Base-by-base conservation (phyloP, 2,329 filamentous ascomycete species). In the Diplodia sapinea region DNA sequence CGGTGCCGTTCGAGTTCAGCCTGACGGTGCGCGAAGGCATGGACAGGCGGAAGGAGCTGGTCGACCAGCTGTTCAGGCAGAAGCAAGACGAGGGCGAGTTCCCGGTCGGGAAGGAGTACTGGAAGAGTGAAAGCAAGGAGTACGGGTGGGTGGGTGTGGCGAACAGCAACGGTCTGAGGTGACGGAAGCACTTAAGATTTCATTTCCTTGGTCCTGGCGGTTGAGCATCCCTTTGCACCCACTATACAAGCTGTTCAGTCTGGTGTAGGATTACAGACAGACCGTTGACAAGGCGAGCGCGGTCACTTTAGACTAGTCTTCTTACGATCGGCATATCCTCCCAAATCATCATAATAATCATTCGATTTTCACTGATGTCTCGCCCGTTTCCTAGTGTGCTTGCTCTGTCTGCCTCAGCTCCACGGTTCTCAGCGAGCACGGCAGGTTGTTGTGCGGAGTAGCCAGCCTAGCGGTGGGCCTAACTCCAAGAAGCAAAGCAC, bases 1-100 rank as follows among this genome's bases (percentile, higher is more conserved):
- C 81, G 1, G 70, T 79, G 17, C 81, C 81, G 0, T 83, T 83
- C 74, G 75, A 77, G 50, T 82, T 83, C 70, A 66, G 76, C 12
- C 73, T 83, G 29, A 72, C 66, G 54, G 75, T 81, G 4, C 76
- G 81, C 3, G 68, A 74, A 54, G 40, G 52, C 12, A 70, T 74
- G 62, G 61, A 70, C 17, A 69, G 70, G 4, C 75, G 79, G 8
- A 78, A 75, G 1, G 72, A 72, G 8, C 72, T 73, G 26, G 74
- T 79, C 1, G 72, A 76, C 13, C 66, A 70, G n/a, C 65, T 79
- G 49, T 83, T 78, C 70, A 69, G 72, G 15, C 73, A 80, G 51
- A 74, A 76, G n/a, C 70, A 73, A 33, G 73, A 75, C 38, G 72
- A 78, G 8, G 80, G 81, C 20, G 77, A 80, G 33, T 82, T 79